Percentiles rank a stretch among this genome's conserved stretches.
These are phyloP conservation scores for Hanseniaspora pseudoguilliermondii DNA, from an alignment of 805 yeast species.

Conservation along the genomic window DNA sequence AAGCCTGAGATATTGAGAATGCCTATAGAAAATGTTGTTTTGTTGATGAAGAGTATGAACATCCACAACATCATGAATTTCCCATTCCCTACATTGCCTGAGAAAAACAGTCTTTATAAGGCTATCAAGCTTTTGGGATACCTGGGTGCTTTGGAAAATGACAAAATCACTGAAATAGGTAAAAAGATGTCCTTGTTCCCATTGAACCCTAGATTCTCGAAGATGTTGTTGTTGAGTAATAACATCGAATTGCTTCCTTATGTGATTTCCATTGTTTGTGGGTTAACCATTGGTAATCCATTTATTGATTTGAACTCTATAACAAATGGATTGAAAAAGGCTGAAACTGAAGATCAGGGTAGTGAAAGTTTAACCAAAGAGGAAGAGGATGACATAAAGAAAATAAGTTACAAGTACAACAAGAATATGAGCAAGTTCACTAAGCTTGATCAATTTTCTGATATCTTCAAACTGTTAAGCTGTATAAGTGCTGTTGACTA, in stretches of 20 bases:
- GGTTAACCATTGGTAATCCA: slow-evolving; percentile 87
- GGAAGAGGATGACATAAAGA: slow-evolving; percentile 29
- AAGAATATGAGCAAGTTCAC: slow-evolving; percentile 50
- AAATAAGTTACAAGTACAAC: slow-evolving; percentile 39
- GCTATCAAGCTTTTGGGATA: slow-evolving; percentile 58
- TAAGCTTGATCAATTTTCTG: slow-evolving; percentile 60
- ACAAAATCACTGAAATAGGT: slow-evolving; percentile 63
- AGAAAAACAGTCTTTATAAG: slow-evolving; percentile 39
- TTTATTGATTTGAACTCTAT: slow-evolving; percentile 64
- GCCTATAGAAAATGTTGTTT: slow-evolving; percentile 94
- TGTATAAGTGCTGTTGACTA: slow-evolving; percentile 84
- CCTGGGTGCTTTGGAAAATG: slow-evolving; percentile 63
- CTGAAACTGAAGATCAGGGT: slow-evolving; percentile 18
- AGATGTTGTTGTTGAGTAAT: slow-evolving; percentile 76
- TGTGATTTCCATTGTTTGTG: slow-evolving; percentile 83
- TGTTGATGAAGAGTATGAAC: slow-evolving; percentile 95
- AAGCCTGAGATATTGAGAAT: slow-evolving; percentile 82
- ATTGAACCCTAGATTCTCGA: slow-evolving; percentile 82
- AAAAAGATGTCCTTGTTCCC: slow-evolving; percentile 82
- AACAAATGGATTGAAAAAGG: slow-evolving; percentile 33
- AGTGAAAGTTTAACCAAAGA: slow-evolving; percentile 24
- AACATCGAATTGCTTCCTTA: slow-evolving; percentile 78
- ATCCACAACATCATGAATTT: slow-evolving; percentile 79
- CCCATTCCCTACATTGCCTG: slow-evolving; percentile 95
- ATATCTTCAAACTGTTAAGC: slow-evolving; percentile 59